phyloP scores from a whole-genome alignment of 768 basidiomycete genomes.

The Kwoniella botswanensis region DNA sequence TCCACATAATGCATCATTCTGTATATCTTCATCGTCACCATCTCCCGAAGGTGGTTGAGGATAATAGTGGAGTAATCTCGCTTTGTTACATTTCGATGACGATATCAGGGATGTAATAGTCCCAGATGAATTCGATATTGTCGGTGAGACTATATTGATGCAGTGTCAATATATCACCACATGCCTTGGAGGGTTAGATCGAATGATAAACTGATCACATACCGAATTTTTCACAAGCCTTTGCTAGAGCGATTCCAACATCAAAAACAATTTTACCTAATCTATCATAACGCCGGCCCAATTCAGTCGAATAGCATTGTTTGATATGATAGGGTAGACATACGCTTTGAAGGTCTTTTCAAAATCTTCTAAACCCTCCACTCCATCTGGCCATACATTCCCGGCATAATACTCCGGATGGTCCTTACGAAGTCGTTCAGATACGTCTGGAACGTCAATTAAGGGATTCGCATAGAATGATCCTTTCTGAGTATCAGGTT shows the following conservation, averaged over 20 bases:
- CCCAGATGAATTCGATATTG: background rate
- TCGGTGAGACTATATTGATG: slow-evolving; percentile 10
- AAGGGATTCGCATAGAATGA: slow-evolving; percentile 90
- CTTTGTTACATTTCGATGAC: slow-evolving; percentile 72
- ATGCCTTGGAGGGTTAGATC: background rate
- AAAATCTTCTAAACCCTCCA: slow-evolving; percentile 68
- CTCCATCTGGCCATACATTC: slow-evolving; percentile 75
- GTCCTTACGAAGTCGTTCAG: slow-evolving; percentile 63
- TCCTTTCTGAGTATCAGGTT: slow-evolving; percentile 80
- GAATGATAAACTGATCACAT: slow-evolving; percentile 29
- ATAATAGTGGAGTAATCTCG: slow-evolving; percentile 94
- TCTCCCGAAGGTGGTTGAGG: slow-evolving; percentile 65
- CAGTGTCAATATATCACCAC: background rate
- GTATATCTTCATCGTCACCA: slow-evolving; percentile 65
- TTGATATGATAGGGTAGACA: slow-evolving; percentile 58
- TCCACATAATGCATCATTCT: slow-evolving; percentile 84
- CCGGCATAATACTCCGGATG: slow-evolving; percentile 84
- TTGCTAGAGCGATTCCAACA: slow-evolving; percentile 79
- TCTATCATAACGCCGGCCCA: slow-evolving; percentile 62
- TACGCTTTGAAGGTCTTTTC: slow-evolving; percentile 86
- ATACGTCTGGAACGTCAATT: slow-evolving; percentile 69
- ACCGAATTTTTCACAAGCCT: slow-evolving; percentile 92
- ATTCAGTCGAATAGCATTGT: background rate
- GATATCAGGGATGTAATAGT: slow-evolving; percentile 70
- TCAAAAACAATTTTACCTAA: slow-evolving; percentile 66